Evolutionary conservation across 495 filamentous ascomycete species (phyloP).

Genomic region (Parathielavia appendiculata): DNA sequence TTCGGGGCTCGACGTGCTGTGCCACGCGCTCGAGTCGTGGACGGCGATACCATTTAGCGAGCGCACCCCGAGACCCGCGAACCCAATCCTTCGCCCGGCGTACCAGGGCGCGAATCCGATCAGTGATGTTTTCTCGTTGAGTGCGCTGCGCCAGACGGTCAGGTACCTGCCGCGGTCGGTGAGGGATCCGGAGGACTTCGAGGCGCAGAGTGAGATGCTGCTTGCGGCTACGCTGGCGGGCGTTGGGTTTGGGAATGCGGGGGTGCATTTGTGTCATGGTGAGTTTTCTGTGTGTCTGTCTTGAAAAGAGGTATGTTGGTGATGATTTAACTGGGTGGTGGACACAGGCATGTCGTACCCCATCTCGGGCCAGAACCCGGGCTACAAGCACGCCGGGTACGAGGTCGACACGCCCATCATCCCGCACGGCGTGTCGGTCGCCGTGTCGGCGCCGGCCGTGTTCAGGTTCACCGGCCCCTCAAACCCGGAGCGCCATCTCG

Average conservation of each 20-base stretch:
- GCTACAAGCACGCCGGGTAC: constrained; percentile 84
- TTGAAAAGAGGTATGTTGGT: too few relatives aligned
- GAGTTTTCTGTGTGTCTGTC: constrained; percentile 8
- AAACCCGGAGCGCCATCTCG: constrained; percentile 86
- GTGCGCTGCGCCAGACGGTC: constrained; percentile 70
- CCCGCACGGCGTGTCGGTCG: constrained; percentile 91
- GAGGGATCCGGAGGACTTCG: constrained; percentile 78
- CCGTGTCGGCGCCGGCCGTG: constrained; percentile 88
- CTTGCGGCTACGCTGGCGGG: constrained; percentile 90
- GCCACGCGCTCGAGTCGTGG: constrained; percentile 89
- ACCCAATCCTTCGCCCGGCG: constrained; percentile 85
- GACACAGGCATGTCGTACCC: constrained; percentile 82
- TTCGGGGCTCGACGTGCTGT: constrained; percentile 90
- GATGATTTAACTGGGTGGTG: too few relatives aligned
- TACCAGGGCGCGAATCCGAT: constrained; percentile 98
- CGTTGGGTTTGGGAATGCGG: constrained; percentile 95
- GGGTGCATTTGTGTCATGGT: constrained; percentile 93
- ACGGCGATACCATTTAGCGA: constrained; percentile 92
- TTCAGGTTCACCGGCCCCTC: constrained; percentile 88
- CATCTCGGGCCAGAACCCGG: constrained; percentile 87
- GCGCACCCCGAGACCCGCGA: constrained; percentile 74
- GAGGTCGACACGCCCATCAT: constrained; percentile 69
- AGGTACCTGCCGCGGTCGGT: constrained; percentile 88
- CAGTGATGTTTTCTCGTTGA: constrained; percentile 88
- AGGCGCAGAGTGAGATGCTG: constrained; percentile 91